Evolutionary conservation across 139 green algal genomes (phyloP), one percentile per base, ranked within the genome.

Genomic region (Raphidocelis subcapitata): DNA sequence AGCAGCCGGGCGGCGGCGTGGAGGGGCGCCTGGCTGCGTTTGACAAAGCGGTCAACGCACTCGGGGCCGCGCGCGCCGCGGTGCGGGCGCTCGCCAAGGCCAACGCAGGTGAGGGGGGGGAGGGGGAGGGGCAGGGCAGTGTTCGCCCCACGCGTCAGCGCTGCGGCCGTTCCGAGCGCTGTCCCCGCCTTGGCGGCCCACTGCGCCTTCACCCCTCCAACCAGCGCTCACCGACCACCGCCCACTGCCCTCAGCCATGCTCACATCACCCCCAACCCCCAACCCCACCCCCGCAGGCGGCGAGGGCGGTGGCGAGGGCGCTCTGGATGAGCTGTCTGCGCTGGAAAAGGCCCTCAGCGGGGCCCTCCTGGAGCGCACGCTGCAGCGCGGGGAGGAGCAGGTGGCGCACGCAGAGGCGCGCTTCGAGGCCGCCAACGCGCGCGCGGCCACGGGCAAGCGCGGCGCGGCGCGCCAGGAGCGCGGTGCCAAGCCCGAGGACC

Each of bases 331-430:
- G 82, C 73, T 90, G 47, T 31, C 52, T 21, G 65, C 69, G 32
- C 63, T 88, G 60, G 82, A 88, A 62, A 77, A 31, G 23, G 82
- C 88, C 21, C 67, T 96, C 63, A 72, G 75, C 28, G 85, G 89
- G 2, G 59, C 84, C 32, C 65, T 86, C 28, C 80, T 93, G 68
- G 74, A 94, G 74, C 76, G 75, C 35, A 89, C 82, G 10, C 46
- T 76, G 28, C 55, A 61, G 4, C 44, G 69, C 3, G 69, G 69
- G 5, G 20, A 76, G 69, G 59, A 62, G 41, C 55, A 61, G 41
- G 41, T 49, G 41, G 41, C 8, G 41, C 41, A 12, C 41, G 41
- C 41, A 12, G 41, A 49, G 41, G 41, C 41, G 41, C 8, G 41
- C 8, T 49, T 49, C 12, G 41, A 49, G 41, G 41, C 41, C 8